Evolutionary conservation across 257 asterid species (phyloP).

Genomic region (Lycium ferocissimum): DNA sequence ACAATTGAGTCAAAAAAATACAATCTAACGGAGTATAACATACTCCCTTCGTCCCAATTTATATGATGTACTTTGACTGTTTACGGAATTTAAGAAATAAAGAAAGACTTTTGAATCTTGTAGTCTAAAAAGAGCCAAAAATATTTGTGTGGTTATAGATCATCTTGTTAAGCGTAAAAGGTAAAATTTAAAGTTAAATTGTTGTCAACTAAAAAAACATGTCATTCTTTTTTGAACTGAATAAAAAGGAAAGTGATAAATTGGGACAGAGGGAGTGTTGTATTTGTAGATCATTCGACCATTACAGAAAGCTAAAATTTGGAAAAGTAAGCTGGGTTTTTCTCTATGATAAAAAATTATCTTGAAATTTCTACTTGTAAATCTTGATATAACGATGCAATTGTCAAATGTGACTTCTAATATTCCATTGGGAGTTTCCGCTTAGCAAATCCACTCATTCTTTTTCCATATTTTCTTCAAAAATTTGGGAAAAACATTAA

Average conservation of each 20-base stretch:
- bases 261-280: not conserved
- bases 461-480: not conserved
- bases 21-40: no score
- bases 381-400: slow-evolving; percentile 5
- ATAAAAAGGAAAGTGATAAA: no score
- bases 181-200: no score
- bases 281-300: slow-evolving; percentile 21
- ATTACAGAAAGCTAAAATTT: slow-evolving; percentile 33
- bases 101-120: no score
- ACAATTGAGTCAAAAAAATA: not conserved
- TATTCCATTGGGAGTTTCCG: not conserved
- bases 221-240: no score
- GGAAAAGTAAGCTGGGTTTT: slow-evolving; percentile 26
- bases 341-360: not conserved
- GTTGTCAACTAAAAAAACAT: no score
- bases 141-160: no score
- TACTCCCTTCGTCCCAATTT: no score
- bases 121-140: no score
- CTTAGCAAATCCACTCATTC: not conserved
- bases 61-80: no score
- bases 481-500: not conserved
- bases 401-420: not conserved
- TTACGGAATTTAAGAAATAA: no score
- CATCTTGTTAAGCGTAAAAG: no score
- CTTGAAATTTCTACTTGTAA: not conserved